A percentile compares a stretch with the other conserved stretches of the same genome.
Evolutionary conservation across 2,329 filamentous ascomycete genomes (phyloP).

Genomic region (Laburnicola sp.): DNA sequence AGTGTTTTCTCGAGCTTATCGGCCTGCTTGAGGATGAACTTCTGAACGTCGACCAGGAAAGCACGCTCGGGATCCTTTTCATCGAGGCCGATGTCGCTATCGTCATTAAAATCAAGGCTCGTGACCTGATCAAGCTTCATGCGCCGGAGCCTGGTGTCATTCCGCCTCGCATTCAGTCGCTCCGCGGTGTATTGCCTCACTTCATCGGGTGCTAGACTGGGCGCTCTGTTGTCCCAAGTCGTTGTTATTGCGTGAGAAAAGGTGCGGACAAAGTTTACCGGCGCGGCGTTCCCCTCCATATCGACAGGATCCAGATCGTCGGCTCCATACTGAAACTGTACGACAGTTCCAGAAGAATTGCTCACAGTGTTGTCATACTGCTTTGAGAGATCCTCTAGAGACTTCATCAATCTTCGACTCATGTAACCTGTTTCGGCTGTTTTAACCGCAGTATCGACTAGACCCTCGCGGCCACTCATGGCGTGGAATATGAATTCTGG

Average conservation of each 20-base stretch:
- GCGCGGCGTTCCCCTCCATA: constrained; percentile 93
- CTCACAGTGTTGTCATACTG: constrained; percentile 94
- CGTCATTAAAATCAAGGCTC: constrained; percentile 69
- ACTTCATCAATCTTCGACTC: constrained; percentile 98
- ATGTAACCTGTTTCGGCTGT: constrained; percentile 99
- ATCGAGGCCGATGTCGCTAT: constrained; percentile 61
- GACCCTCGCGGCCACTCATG: constrained; percentile 95
- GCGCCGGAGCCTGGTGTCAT: constrained; percentile 26
- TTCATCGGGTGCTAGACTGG: constrained; percentile 72
- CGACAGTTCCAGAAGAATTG: constrained; percentile 83
- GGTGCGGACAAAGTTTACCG: constrained; percentile 88
- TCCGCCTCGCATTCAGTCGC: constrained; percentile 67
- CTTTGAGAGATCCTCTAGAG: constrained; percentile 88
- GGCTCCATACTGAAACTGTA: constrained; percentile 97
- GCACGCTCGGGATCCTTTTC: constrained; percentile 73
- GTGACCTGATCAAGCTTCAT: constrained; percentile 38
- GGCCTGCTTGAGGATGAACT: constrained; percentile 68
- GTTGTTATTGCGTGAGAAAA: constrained; percentile 77
- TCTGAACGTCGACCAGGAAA: constrained; percentile 77
- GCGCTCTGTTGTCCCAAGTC: constrained; percentile 79
- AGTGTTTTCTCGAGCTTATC: constrained; percentile 60
- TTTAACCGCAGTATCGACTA: constrained; percentile 98
- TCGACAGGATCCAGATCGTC: constrained; percentile 95
- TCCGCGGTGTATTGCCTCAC: constrained; percentile 69
- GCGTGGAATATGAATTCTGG: constrained; percentile 98